phyloP scores from a whole-genome alignment of 2,329 filamentous ascomycete species.

The Verticillium isaacii region DNA sequence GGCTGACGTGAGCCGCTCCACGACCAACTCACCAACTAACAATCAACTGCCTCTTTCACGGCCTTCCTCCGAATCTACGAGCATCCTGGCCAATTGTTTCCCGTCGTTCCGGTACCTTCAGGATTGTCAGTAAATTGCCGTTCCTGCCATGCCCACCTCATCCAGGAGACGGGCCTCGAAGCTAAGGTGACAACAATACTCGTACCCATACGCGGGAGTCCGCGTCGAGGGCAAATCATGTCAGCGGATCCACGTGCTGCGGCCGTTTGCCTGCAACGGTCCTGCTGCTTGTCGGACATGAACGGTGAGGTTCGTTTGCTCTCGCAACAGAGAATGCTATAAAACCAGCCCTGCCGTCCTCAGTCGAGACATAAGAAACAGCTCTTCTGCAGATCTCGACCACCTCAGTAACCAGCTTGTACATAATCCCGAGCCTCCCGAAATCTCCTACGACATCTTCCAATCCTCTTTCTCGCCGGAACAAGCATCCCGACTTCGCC shows the following conservation, averaged over 20 bases:
- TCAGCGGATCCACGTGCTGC: background rate
- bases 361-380: background rate
- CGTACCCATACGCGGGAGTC: background rate
- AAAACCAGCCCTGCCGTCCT: background rate
- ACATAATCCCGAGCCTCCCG: background rate
- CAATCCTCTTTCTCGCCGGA: background rate
- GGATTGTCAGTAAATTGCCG: background rate
- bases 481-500: background rate
- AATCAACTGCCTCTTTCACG: background rate
- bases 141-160: background rate
- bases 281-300: background rate
- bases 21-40: too few relatives aligned
- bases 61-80: background rate
- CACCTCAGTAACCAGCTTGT: background rate
- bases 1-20: background rate
- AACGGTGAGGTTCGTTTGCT: background rate
- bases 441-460: background rate
- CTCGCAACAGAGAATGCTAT: background rate
- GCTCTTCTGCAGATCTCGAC: too few relatives aligned
- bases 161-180: background rate
- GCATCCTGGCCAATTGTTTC: background rate
- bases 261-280: background rate
- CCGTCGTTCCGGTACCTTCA: background rate
- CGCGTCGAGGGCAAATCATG: background rate
- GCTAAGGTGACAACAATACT: background rate